Percentiles rank a stretch among this genome's conserved stretches.
Conservation (phyloP, 139 green algal species). For the Picochlorum sp. region DNA sequence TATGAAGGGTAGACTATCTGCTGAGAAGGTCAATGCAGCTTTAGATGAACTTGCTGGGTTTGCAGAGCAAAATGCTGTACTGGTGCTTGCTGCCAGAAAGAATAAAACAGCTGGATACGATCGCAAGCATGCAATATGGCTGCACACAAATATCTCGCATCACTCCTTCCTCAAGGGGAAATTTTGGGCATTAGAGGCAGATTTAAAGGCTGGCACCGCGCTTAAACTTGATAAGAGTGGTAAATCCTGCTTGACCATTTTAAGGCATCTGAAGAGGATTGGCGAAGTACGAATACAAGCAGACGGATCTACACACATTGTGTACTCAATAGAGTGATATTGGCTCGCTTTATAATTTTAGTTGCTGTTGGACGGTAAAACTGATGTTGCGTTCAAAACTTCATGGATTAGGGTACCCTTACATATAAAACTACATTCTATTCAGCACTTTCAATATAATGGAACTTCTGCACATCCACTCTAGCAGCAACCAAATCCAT, state of each 20-base stretch:
- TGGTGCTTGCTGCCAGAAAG: slow-evolving; percentile 26
- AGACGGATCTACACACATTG: slow-evolving; percentile 18
- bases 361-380: neutral
- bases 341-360: neutral
- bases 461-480: slow-evolving; percentile 14
- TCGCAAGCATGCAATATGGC: slow-evolving; percentile 40
- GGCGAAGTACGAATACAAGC: slow-evolving; percentile 34
- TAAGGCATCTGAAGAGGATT: slow-evolving; percentile 56
- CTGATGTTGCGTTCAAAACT: neutral
- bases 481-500: slow-evolving; percentile 33
- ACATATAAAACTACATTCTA: neutral
- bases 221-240: slow-evolving; percentile 61
- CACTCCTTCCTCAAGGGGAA: slow-evolving; percentile 43
- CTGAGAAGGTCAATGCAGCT: slow-evolving; percentile 60
- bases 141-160: slow-evolving; percentile 40
- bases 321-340: neutral
- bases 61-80: slow-evolving; percentile 30
- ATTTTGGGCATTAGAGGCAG: slow-evolving; percentile 50
- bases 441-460: slow-evolving; percentile 14
- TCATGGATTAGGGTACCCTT: too few relatives aligned
- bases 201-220: slow-evolving; percentile 39
- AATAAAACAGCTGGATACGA: slow-evolving; percentile 34
- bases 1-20: slow-evolving; percentile 49
- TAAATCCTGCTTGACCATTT: slow-evolving; percentile 53
- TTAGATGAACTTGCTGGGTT: slow-evolving; percentile 50